Evolutionary conservation across 306 rosid genomes (phyloP).

Genomic region (Vigna mungo): DNA sequence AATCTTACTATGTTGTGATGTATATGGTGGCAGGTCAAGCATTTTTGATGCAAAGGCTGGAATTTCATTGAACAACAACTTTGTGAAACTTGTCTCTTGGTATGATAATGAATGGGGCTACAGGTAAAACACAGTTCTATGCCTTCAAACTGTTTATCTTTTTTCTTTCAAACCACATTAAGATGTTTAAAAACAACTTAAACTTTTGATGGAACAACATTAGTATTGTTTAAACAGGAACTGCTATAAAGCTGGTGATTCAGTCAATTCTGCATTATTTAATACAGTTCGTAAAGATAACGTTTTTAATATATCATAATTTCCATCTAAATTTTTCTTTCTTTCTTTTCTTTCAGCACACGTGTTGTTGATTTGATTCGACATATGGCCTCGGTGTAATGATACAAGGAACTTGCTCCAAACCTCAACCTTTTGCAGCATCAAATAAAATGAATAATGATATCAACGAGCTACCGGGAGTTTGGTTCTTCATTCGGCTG

Average conservation of each 20-base stretch:
- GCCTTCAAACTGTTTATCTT: no score
- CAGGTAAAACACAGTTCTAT: slow-evolving; percentile 47
- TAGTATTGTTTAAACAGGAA: neutral
- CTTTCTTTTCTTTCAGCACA: slow-evolving; percentile 43
- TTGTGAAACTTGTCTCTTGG: slow-evolving; percentile 76
- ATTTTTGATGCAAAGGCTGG: slow-evolving; percentile 71
- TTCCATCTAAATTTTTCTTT: neutral
- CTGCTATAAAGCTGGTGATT: neutral
- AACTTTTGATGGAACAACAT: neutral
- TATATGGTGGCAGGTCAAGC: slow-evolving; percentile 53
- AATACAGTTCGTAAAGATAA: neutral
- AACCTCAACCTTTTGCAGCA: neutral
- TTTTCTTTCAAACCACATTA: no score
- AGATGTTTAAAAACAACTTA: neutral
- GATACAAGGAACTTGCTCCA: neutral
- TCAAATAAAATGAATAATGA: slow-evolving; percentile 29
- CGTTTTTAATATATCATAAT: neutral
- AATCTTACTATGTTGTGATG: slow-evolving; percentile 37
- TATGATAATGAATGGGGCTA: slow-evolving; percentile 76
- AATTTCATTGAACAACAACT: slow-evolving; percentile 70
- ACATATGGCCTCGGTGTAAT: slow-evolving; percentile 55
- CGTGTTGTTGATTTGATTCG: slow-evolving; percentile 62
- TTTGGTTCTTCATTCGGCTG: neutral
- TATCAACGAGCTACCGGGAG: slow-evolving; percentile 21
- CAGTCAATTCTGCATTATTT: no score